Evolutionary conservation across 352 stramenopile genomes (phyloP).

Genomic region (Phytophthora pisi): DNA sequence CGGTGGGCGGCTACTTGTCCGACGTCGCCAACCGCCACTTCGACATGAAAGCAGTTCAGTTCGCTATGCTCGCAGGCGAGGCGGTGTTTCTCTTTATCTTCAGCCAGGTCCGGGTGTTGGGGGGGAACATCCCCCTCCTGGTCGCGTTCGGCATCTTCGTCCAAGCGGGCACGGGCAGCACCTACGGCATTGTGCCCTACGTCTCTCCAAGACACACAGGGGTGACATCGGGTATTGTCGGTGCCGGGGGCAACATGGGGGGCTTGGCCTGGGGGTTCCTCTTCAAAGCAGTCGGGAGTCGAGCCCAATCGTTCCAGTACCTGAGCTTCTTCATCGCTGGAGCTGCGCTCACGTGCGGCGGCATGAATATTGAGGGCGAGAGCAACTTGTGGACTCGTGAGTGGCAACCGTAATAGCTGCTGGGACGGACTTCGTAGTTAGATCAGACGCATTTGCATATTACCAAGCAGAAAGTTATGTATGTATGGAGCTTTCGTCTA

Average conservation of each 20-base stretch:
- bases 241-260: conserved; percentile 56
- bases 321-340: conserved; percentile 43
- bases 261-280: conserved; percentile 53
- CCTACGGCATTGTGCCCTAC: conserved; percentile 67
- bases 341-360: conserved; percentile 7
- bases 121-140: conserved; percentile 73
- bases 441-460: too few species aligned
- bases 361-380: conserved; percentile 5
- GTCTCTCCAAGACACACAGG: conserved; percentile 48
- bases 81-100: conserved; percentile 84
- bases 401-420: not conserved
- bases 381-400: conserved; percentile 1
- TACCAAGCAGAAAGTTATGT: too few species aligned
- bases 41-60: conserved; percentile 57
- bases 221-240: conserved; percentile 54
- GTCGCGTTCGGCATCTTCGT: conserved; percentile 90
- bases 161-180: conserved; percentile 44
- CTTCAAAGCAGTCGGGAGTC: conserved; percentile 46
- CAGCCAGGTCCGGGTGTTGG: conserved; percentile 49
- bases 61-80: conserved; percentile 70
- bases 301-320: conserved; percentile 44
- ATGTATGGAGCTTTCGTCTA: too few species aligned
- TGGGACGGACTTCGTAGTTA: too few species aligned
- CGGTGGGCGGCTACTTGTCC: conserved; percentile 77
- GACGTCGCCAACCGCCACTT: conserved; percentile 76